Evolutionary conservation across 2,329 filamentous ascomycete species (phyloP), one percentile per base, ranked within the genome.

Genomic region (Samsoniella hepiali): DNA sequence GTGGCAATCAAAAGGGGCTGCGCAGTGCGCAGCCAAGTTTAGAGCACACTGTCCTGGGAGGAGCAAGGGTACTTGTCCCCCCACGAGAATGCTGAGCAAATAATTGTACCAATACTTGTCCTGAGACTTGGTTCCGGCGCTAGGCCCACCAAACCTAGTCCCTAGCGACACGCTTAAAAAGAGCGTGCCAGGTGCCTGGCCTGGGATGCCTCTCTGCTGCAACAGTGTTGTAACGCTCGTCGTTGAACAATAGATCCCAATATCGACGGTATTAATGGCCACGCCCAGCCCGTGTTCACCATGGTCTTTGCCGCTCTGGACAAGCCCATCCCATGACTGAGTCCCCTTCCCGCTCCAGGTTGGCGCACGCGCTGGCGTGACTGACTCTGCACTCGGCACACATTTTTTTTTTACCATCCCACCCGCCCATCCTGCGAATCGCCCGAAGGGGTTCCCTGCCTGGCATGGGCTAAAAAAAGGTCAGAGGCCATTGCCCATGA

Each of bases 1-100:
- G 54, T 63, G 53, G 62, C 62, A 63, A 58, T 63, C 62, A 63
- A 63, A 63, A 63, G 62, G 62, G 62, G 62, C 61, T 58, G 51
- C 59, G 58, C 47, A 60, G n/a, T 17, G 38, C 51, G 22, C 58
- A 61, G 15, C 11, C 29, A 61, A 56, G 51, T 56, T 56, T 53
- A 42, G 34, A 13, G 54, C 38, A 57, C 54, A 34, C n/a, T 42
- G 53, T 36, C n/a, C 22, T 31, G 13, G 55, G 9, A 22, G 15
- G 36, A 2, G 55, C 17, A 27, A 3, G 38, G 29, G 15, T 32
- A 44, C 55, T 10, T 58, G n/a, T 32, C 13, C 36, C 11, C 5
- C 2, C 1, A 9, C 5, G 15, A 3, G 22, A n/a, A 40, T 40
- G 27, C 3, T 5, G 9, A 10, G 51, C 17, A 6, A 40, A 11